Base-by-base conservation (phyloP, 768 basidiomycete genomes). In the Lepiota subincarnata region DNA sequence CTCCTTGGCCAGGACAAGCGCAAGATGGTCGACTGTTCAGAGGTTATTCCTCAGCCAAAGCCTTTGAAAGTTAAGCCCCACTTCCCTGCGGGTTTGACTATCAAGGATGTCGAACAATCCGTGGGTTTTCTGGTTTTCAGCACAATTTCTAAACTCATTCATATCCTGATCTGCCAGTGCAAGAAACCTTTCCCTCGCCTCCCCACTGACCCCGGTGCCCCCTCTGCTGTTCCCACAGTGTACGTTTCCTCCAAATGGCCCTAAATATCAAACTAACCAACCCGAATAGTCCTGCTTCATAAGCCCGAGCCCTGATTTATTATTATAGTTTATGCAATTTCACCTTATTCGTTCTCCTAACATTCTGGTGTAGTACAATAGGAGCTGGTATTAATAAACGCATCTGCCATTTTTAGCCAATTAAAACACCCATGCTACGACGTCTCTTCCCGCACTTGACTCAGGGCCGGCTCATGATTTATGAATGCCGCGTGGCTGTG, bases 11-110 rank as follows among this genome's bases (percentile, higher is more conserved):
- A 77, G 38, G 66, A 76, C 55, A 54, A 54, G n/a, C 59, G 50
- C 42, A 57, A 64, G 7, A 55, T 78, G 55, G 63, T 71, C 35
- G 76, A 78, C 62, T 78, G 76, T 60, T 73, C 71, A 5, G 75
- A 77, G 36, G 71, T 76, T 47, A 74, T 78, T 38, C 75, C 76
- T 4, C 52, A 54, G 2, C 68, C 74, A 6, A 53, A 46, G 37
- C 22, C 52, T 39, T 39, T 46, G 52, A 46, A 7, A 2, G 10
- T 12, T 12, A 37, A 39, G 6, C 24, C 52, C 6, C 37, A 31
- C 44, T 46, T 53, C 52, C 52, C 52, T 6, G 52, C 52, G n/a
- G 16, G 24, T 24, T 28, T 53, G 44, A 26, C 44, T 8, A 2
- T 19, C 3, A 46, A 46, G 3, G 43, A 53, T 19, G 26, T 53